Base-by-base conservation (phyloP, 2,329 filamentous ascomycete species). In the Xenoacremonium recifei region DNA sequence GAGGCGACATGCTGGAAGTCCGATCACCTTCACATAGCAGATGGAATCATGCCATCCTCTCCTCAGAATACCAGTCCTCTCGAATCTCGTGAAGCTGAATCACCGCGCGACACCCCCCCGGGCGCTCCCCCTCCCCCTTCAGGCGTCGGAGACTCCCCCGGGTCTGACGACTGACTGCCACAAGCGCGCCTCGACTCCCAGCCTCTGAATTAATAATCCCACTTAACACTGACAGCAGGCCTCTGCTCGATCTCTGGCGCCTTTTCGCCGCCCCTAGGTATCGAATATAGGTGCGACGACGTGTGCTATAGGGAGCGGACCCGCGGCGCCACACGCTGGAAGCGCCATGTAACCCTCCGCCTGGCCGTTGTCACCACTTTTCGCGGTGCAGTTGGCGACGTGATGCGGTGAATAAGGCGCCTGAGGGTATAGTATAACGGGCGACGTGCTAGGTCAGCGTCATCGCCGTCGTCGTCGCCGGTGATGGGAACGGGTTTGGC, bases 331-430 rank as follows among this genome's bases (percentile, higher is more conserved):
- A 19, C 32, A 18, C 18, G 32, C 20, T 20, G 32, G 7, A 15
- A 34, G 32, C 32, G 32, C 32, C 32, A 34, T 34, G 32, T 34
- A 34, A 34, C 32, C 32, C 32, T 34, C 32, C 32, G 15, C 17
- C 32, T 34, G 17, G 32, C 5, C 6, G n/a, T 20, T 15, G 32
- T 34, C 32, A 20, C 29, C 16, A 19, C 32, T 32, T 20, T 18
- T 15, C n/a, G 20, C 16, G 32, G 9, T 27, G 9, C 7, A 9
- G 23, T 27, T 27, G 7, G 9, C 23, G 23, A 27, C 23, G 7
- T 27, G 13, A 11, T 32, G 15, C 29, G 29, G 29, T 32, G 29
- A 32, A 16, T 32, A 16, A 32, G 29, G 15, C n/a, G 6, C 9
- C 29, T 16, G 29, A 32, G 9, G 29, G 9, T 32, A 32, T 16